Evolutionary conservation across 2,329 filamentous ascomycete species (phyloP), one percentile per base, ranked within the genome.

Genomic region (Phoma sp.): DNA sequence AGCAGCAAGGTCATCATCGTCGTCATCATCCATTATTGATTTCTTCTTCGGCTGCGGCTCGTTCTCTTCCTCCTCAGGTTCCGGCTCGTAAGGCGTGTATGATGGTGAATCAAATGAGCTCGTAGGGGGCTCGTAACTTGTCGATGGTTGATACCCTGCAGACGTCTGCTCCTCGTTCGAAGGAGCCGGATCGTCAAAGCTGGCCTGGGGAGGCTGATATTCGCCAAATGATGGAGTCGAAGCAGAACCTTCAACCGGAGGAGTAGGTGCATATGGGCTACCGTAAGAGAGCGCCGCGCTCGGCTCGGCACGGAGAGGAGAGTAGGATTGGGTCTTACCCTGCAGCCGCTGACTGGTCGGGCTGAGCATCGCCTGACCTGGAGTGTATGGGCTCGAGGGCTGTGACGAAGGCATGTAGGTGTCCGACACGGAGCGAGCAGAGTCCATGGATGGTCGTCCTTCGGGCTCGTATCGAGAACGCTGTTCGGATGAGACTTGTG

Each of bases 21-120:
- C 89, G 34, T 93, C 90, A 7, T 93, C 89, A 67, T 93, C 88
- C 83, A 95, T 90, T 65, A 92, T 87, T 18, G 84, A 86, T 72
- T 90, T 92, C 77, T 90, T 91, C 46, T 81, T 78, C 6, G 83
- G 79, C 6, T 62, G 42, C 25, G 76, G 61, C 11, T 83, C 79
- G 2, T 78, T 78, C 5, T 76, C 56, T 9, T 67, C 75, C 7
- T 83, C 80, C 14, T 81, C 81, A 5, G 80, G 79, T 2, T 85
- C 80, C 2, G 78, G 77, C 42, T 79, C 65, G 61, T 81, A 80
- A 2, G 81, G 80, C 50, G 79, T 71, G 62, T 82, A 83, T 2
- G 67, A 60, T 2, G 69, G 67, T 12, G 67, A 58, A 7, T 73
- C 70, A 28, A 69, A 71, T 5, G 63, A 58, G 34, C 42, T 65